A percentile compares a stretch with the other conserved stretches of the same genome.
Conservation (phyloP, 2,329 filamentous ascomycete species). For the Paecilomyces variotii region DNA sequence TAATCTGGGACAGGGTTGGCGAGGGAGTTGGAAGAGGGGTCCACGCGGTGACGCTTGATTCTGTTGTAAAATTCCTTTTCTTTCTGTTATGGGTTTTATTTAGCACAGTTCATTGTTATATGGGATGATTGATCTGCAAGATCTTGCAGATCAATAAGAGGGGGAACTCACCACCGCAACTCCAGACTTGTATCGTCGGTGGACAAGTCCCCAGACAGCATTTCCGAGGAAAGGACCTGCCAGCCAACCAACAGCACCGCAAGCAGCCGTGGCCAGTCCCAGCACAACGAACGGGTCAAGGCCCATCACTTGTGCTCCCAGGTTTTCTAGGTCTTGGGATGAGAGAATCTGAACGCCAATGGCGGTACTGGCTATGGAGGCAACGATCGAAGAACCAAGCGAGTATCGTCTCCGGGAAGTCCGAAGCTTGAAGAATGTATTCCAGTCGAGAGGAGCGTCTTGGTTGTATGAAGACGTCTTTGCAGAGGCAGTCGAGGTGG, state of each 20-base stretch:
- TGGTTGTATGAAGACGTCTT: not conserved
- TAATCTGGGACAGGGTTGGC: constrained; percentile 94
- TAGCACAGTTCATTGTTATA: not conserved
- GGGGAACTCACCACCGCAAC: constrained; percentile 56
- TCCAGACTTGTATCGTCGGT: constrained; percentile 61
- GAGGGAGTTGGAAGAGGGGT: constrained; percentile 80
- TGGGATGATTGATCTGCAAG: not conserved
- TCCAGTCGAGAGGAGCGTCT: constrained; percentile 62
- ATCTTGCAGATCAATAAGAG: not conserved
- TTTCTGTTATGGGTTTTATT: constrained; percentile 48
- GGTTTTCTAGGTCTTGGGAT: constrained; percentile 59
- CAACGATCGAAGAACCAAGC: constrained; percentile 64
- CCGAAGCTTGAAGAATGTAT: constrained; percentile 85
- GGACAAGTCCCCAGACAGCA: constrained; percentile 66
- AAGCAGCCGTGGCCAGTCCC: constrained; percentile 69
- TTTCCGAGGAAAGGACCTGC: constrained; percentile 76
- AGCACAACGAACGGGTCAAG: constrained; percentile 83
- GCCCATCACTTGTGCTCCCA: constrained; percentile 62
- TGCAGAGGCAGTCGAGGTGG: constrained; percentile 9
- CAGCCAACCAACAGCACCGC: constrained; percentile 78
- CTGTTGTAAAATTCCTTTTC: constrained; percentile 89
- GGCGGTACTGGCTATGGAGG: constrained; percentile 54
- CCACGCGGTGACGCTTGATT: constrained; percentile 86
- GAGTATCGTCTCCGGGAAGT: constrained; percentile 78
- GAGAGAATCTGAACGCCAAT: constrained; percentile 50